These are phyloP conservation scores for Hypoxylon rubiginosum DNA, from an alignment of 2,329 filamentous ascomycete genomes.

Conservation along the genomic window DNA sequence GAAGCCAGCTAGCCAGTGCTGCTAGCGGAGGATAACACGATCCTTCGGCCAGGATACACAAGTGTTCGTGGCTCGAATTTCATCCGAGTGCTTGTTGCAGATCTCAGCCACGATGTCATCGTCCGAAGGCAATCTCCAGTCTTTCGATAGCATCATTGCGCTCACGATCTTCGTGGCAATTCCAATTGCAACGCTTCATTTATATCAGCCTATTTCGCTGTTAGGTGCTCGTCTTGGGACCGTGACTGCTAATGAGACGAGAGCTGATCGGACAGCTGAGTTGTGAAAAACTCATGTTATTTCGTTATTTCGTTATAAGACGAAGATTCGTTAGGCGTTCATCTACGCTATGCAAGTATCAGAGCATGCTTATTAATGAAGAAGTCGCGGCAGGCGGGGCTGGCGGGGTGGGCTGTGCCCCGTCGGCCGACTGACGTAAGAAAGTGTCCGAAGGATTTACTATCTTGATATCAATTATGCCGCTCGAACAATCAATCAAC, in stretches of 20 bases:
- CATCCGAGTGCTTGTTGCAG: background rate
- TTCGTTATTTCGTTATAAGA: background rate
- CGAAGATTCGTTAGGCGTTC: background rate
- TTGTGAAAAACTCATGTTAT: background rate
- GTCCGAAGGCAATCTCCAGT: background rate
- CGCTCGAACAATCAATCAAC: no score
- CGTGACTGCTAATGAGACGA: no score
- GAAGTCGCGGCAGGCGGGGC: no score
- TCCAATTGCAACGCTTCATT: background rate
- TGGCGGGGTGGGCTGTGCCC: background rate
- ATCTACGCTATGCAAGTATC: background rate
- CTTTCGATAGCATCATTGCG: background rate
- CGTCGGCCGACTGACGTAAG: conserved; percentile 9
- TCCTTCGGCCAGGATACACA: background rate
- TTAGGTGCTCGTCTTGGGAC: background rate
- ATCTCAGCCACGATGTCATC: background rate
- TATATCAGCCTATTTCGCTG: background rate
- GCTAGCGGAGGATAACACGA: background rate
- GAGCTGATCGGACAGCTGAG: no score
- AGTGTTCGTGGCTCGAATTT: background rate
- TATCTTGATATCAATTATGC: background rate
- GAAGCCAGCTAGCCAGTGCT: background rate
- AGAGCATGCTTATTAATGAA: background rate
- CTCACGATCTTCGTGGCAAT: background rate
- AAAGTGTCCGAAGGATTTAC: conserved; percentile 2